phyloP scores from a whole-genome alignment of 805 yeast species.

The Wickerhamomyces bovis region DNA sequence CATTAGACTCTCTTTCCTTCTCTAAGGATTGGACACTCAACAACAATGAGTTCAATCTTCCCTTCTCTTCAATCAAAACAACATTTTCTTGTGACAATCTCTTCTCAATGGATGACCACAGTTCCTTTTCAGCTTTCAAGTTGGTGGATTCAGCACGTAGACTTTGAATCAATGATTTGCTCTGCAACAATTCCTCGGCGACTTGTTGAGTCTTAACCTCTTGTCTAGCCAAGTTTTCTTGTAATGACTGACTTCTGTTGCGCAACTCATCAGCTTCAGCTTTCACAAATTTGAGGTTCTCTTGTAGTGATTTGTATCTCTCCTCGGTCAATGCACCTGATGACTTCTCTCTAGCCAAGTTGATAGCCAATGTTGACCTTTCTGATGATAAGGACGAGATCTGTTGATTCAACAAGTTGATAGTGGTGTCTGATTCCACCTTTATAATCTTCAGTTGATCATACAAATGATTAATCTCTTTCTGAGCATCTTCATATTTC shows the following conservation, averaged over 20 bases:
- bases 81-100: conserved; percentile 48
- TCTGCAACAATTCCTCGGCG: conserved; percentile 49
- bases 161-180: conserved; percentile 40
- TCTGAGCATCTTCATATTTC: conserved; percentile 11
- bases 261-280: conserved; percentile 42
- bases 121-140: conserved; percentile 47
- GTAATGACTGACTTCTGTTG: conserved; percentile 32
- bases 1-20: conserved; percentile 52
- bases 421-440: conserved; percentile 37
- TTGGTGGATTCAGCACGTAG: conserved; percentile 41
- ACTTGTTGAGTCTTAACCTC: conserved; percentile 43
- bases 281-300: conserved; percentile 33
- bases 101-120: conserved; percentile 43
- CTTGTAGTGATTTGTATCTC: conserved; percentile 37
- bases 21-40: conserved; percentile 55
- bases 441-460: conserved; percentile 23
- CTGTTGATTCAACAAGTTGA: conserved; percentile 44
- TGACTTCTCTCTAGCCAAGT: conserved; percentile 50
- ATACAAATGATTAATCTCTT: conserved; percentile 9
- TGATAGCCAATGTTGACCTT: conserved; percentile 41
- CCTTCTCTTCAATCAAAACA: conserved; percentile 51
- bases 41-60: conserved; percentile 50
- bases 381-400: conserved; percentile 33
- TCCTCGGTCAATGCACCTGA: conserved; percentile 48
- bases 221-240: conserved; percentile 37